Base-by-base conservation (phyloP, 805 yeast species). In the Teunomyces kruisii region DNA sequence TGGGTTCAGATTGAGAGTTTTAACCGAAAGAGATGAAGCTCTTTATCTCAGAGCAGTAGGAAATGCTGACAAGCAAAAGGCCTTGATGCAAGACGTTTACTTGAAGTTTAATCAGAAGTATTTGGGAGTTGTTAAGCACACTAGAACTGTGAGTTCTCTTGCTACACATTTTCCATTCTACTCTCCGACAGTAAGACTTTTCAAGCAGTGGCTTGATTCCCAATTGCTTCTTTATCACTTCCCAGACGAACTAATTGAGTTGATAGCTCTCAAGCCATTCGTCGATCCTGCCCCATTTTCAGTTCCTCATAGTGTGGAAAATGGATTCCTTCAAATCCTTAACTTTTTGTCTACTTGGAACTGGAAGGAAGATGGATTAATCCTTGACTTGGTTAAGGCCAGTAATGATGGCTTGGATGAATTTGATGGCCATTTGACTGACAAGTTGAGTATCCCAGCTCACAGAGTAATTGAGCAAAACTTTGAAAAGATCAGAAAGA, bases 341-440 rank as follows among this genome's bases (percentile, higher is more conserved):
- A 71, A 79, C 39, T 87, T 85, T 56, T 62, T 94, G 37, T 76
- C 96, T 19, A 67, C 67, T 35, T 94, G 99, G 99, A 90, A 94
- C 63, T 94, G 99, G 99, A 85, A 80, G 55, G 95, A 87, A 50
- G 89, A 85, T 39, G 86, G 96, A 1, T 67, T 94, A 49, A 79
- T 91, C 43, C 67, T 94, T 48, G 97, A 94, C 57, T 67, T 88
- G 53, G 81, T 84, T 10, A 82, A 79, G 48, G 40, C 50, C 5
- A 45, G 44, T 12, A 32, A 28, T 35, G 45, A 51, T 50, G 16
- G 27, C 42, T 29, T 13, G 2, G 35, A 39, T 9, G 32, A 39
- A 19, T 35, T 35, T 35, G 73, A 73, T 43, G 76, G 74, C 42
- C 38, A 35, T 13, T 63, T 83, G 27, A 75, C 81, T 22, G 94